These are phyloP conservation scores for Scutellaria galericulata DNA, from an alignment of 257 asterid species.

Conservation along the genomic window DNA sequence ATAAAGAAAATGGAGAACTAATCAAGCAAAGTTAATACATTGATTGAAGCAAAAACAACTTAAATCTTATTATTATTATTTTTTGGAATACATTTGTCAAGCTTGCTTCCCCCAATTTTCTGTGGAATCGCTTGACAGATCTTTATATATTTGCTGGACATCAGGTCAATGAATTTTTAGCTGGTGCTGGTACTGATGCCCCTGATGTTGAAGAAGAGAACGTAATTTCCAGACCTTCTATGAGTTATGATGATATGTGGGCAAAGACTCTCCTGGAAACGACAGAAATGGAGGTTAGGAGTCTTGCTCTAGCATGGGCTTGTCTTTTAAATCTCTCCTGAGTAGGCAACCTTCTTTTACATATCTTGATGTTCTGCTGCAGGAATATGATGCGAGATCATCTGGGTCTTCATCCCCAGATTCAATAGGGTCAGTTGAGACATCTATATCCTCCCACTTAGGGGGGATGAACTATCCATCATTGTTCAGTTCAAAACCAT, in stretches of 20 bases:
- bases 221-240: constrained; percentile 84
- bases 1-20: constrained; percentile 10
- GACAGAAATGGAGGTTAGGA: constrained; percentile 77
- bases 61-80: background rate
- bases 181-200: constrained; percentile 99
- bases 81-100: background rate
- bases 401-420: constrained; percentile 98
- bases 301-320: constrained; percentile 27
- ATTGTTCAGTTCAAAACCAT: constrained; percentile 93
- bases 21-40: background rate
- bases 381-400: constrained; percentile 95
- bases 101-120: background rate
- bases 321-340: constrained; percentile 28
- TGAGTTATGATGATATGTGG: constrained; percentile 99
- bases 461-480: constrained; percentile 99
- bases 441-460: constrained; percentile 96
- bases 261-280: constrained; percentile 97
- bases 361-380: constrained; percentile 41
- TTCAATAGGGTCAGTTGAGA: constrained; percentile 91
- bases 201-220: constrained; percentile 99
- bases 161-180: constrained; percentile 94
- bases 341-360: constrained; percentile 8
- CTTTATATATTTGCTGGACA: constrained; percentile 22
- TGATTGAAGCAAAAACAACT: background rate
- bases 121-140: constrained; percentile 17